Evolutionary conservation across 2,329 filamentous ascomycete genomes (phyloP).

Genomic region (Penicillium sp.): DNA sequence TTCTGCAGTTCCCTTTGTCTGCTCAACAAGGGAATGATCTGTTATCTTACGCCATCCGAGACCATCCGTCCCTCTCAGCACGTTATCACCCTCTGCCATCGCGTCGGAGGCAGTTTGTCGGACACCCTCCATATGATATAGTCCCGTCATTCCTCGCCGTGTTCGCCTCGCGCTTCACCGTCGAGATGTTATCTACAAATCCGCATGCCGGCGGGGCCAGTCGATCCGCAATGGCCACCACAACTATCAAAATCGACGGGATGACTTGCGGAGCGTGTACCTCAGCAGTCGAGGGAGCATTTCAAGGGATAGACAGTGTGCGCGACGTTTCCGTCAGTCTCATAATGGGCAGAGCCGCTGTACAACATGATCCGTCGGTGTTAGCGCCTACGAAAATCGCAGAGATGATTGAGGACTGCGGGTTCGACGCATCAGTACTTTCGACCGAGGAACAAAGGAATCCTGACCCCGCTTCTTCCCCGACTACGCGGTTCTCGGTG

Average conservation of each 20-base stretch:
- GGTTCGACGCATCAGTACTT: conserved; percentile 89
- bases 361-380: conserved; percentile 78
- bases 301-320: conserved; percentile 77
- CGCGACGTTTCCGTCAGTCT: conserved; percentile 87
- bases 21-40: conserved; percentile 22
- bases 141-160: not conserved
- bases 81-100: conserved; percentile 17
- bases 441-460: conserved; percentile 64
- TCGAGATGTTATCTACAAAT: conserved; percentile 20
- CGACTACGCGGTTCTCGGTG: conserved; percentile 49
- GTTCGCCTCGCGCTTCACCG: conserved; percentile 6
- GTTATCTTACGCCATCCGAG: conserved; percentile 23
- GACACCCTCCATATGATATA: conserved; percentile 21
- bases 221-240: conserved; percentile 71
- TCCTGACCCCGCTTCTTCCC: conserved; percentile 32
- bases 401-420: conserved; percentile 86
- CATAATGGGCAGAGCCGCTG: conserved; percentile 92
- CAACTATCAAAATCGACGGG: conserved; percentile 84
- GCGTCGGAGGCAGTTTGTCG: conserved; percentile 2
- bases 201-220: conserved; percentile 17
- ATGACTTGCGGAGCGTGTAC: conserved; percentile 91
- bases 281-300: conserved; percentile 89
- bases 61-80: conserved; percentile 21
- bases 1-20: conserved; percentile 8
- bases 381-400: conserved; percentile 73